Percentiles rank a stretch among this genome's conserved stretches.
phyloP scores from a whole-genome alignment of 2,329 filamentous ascomycete species.

The Chaetoscypha palmicola region DNA sequence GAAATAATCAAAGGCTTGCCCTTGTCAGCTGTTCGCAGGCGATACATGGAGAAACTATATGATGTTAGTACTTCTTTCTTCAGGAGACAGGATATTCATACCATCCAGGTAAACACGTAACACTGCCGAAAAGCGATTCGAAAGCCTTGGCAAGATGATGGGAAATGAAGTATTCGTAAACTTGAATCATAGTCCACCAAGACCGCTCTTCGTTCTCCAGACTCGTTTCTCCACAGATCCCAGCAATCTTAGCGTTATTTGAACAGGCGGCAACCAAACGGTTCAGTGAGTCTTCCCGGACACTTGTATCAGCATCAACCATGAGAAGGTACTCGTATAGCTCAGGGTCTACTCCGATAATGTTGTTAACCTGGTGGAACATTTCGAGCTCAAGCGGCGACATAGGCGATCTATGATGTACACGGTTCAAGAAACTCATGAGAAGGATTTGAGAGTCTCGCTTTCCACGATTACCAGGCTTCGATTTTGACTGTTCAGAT shows the following conservation, averaged over 20 bases:
- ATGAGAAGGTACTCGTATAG: conserved; percentile 96
- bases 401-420: conserved; percentile 92
- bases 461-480: conserved; percentile 97
- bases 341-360: conserved; percentile 95
- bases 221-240: conserved; percentile 95
- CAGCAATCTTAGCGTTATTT: conserved; percentile 91
- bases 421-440: conserved; percentile 96
- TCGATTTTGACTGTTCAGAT: conserved; percentile 82
- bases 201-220: conserved; percentile 90
- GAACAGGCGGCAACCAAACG: conserved; percentile 86
- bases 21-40: conserved; percentile 85
- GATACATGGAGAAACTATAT: conserved; percentile 95
- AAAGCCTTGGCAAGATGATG: conserved; percentile 96
- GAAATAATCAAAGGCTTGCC: conserved; percentile 92
- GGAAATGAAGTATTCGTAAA: conserved; percentile 99
- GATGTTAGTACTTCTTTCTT: no score
- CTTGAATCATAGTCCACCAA: conserved; percentile 99
- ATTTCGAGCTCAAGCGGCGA: conserved; percentile 93
- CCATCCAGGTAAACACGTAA: conserved; percentile 98
- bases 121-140: conserved; percentile 93
- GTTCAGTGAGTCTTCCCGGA: conserved; percentile 86
- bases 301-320: conserved; percentile 96
- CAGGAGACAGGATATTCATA: conserved; percentile 50
- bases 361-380: conserved; percentile 99
- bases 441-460: conserved; percentile 94